phyloP scores from a whole-genome alignment of 805 yeast genomes.

The Starmerella bacillaris region DNA sequence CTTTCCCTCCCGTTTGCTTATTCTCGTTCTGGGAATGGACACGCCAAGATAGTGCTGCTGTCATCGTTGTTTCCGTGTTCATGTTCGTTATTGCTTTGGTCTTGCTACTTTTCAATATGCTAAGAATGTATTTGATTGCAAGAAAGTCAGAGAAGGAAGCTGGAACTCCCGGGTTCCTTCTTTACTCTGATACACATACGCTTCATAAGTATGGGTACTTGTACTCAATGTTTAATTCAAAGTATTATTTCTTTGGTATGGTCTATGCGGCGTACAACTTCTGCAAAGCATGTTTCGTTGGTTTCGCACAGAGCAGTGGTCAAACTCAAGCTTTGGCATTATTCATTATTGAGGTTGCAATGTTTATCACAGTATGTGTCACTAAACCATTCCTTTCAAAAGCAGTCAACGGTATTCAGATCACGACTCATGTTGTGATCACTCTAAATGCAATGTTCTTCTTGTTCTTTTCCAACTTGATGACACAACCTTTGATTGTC shows the following conservation, averaged over 20 bases:
- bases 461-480: slow-evolving; percentile 68
- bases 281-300: slow-evolving; percentile 53
- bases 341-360: slow-evolving; percentile 58
- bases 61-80: slow-evolving; percentile 60
- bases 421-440: slow-evolving; percentile 51
- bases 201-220: slow-evolving; percentile 72
- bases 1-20: slow-evolving; percentile 63
- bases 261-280: slow-evolving; percentile 44
- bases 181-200: slow-evolving; percentile 59
- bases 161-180: slow-evolving; percentile 70
- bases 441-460: slow-evolving; percentile 69
- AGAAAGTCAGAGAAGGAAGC: slow-evolving; percentile 37
- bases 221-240: slow-evolving; percentile 75
- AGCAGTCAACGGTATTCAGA: slow-evolving; percentile 62
- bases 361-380: slow-evolving; percentile 43
- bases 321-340: slow-evolving; percentile 62
- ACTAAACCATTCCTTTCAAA: slow-evolving; percentile 64
- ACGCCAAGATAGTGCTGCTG: slow-evolving; percentile 68
- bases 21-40: slow-evolving; percentile 80
- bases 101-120: slow-evolving; percentile 46
- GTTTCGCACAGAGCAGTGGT: slow-evolving; percentile 64
- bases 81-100: slow-evolving; percentile 45
- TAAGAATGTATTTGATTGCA: slow-evolving; percentile 48
- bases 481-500: slow-evolving; percentile 63
- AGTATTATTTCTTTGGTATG: slow-evolving; percentile 65